Percentiles rank a stretch among this genome's conserved stretches.
phyloP scores from a whole-genome alignment of 176 grass and related monocot genomes.

The Triticum dicoccoides region DNA sequence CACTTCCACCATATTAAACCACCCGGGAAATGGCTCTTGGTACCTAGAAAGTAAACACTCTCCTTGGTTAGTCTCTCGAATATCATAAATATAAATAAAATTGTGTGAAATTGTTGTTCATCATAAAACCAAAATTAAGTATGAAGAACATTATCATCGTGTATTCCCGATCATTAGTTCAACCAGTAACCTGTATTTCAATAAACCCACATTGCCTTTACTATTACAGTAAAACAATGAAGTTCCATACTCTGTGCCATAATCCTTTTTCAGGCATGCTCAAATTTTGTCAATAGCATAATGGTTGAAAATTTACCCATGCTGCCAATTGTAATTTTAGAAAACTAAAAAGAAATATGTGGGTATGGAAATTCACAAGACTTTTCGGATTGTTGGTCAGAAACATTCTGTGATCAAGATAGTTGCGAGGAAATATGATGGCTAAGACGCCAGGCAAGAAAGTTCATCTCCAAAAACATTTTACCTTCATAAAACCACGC shows the following conservation, averaged over 20 bases:
- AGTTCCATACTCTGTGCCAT: not conserved
- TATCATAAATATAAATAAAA: not conserved
- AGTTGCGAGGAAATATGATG: not conserved
- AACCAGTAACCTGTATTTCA: not conserved
- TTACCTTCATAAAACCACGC: not conserved
- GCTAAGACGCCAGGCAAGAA: not conserved
- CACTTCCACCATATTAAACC: not conserved
- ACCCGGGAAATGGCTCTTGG: not conserved
- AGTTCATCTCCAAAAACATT: not conserved
- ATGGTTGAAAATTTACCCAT: no score
- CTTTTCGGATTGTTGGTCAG: not conserved
- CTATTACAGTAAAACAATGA: not conserved
- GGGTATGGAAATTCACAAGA: not conserved
- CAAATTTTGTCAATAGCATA: no score
- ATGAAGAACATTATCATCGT: not conserved
- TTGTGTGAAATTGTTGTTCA: not conserved
- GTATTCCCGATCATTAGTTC: not conserved
- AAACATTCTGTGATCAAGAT: not conserved
- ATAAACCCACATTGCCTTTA: not conserved
- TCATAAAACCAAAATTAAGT: not conserved
- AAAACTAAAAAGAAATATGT: not conserved
- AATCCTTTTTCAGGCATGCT: not conserved
- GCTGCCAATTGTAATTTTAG: not conserved
- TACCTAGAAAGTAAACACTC: not conserved
- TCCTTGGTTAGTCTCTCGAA: not conserved